These are phyloP conservation scores for Ascochyta pisi DNA, from an alignment of 2,329 filamentous ascomycete genomes.

Conservation along the genomic window DNA sequence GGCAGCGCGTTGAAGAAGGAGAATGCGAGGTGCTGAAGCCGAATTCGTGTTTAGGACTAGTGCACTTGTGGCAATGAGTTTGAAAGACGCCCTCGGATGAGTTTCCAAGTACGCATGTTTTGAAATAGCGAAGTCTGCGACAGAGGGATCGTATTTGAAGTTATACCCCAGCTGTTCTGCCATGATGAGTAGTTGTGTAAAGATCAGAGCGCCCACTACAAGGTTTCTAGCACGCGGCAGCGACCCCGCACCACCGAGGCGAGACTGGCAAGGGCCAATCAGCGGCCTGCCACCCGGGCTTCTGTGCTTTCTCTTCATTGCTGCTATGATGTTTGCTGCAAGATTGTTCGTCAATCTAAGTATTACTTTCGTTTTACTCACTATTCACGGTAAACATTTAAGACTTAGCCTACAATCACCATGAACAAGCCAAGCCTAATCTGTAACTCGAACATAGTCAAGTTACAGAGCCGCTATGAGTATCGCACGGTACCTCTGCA, in stretches of 20 bases:
- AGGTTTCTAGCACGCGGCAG: background rate
- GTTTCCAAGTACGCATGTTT: background rate
- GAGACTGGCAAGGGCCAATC: background rate
- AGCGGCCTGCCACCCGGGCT: too few species aligned
- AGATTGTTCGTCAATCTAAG: too few species aligned
- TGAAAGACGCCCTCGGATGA: background rate
- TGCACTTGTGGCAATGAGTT: constrained; percentile 2
- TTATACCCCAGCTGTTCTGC: background rate
- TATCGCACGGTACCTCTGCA: too few species aligned
- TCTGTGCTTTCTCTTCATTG: too few species aligned
- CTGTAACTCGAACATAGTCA: too few species aligned
- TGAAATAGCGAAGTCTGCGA: constrained; percentile 1
- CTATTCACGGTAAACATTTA: too few species aligned
- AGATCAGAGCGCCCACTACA: background rate
- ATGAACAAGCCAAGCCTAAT: too few species aligned
- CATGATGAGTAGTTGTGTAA: background rate
- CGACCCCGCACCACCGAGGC: constrained; percentile 1
- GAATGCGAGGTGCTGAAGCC: constrained; percentile 39
- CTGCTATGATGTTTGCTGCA: too few species aligned
- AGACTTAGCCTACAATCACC: too few species aligned
- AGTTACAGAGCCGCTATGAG: too few species aligned
- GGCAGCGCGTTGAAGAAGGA: constrained; percentile 57
- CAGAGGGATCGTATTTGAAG: constrained; percentile 1
- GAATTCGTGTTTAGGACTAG: constrained; percentile 1
- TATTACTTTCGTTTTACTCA: too few species aligned